Conservation (phyloP, 352 stramenopile species). For the Lagenidium giganteum region DNA sequence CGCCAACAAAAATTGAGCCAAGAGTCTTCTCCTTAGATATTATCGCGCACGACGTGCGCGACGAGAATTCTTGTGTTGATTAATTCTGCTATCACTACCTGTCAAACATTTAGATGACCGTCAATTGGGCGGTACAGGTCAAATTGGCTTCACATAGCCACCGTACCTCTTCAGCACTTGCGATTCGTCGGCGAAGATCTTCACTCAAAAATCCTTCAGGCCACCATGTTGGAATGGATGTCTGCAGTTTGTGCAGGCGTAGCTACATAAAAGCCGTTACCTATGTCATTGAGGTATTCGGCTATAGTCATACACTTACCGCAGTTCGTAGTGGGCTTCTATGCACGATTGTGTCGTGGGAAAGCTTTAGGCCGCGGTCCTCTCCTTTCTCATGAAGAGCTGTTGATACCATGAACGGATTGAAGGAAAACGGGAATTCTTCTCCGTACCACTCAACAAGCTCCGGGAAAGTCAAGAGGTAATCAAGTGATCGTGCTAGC, state of each 20-base stretch:
- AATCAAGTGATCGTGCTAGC: conserved; percentile 53
- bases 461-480: conserved; percentile 22
- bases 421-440: conserved; percentile 61
- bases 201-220: conserved; percentile 33
- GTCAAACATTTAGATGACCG: too few relatives aligned
- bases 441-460: conserved; percentile 67
- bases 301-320: conserved; percentile 18
- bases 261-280: conserved; percentile 14
- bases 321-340: conserved; percentile 18
- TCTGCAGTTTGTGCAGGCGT: conserved; percentile 22
- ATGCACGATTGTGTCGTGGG: neutral
- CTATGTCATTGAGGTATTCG: neutral
- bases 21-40: too few relatives aligned
- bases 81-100: neutral
- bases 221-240: conserved; percentile 46
- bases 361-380: conserved; percentile 26
- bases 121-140: too few relatives aligned
- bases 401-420: conserved; percentile 52
- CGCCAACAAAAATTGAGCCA: too few relatives aligned
- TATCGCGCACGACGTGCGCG: too few relatives aligned
- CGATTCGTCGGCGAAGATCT: conserved; percentile 28
- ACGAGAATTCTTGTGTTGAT: conserved; percentile 1
- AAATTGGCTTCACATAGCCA: too few relatives aligned
- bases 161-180: conserved; percentile 31
- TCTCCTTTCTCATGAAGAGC: conserved; percentile 43